Base-by-base conservation (phyloP, 257 asterid genomes). In the Henckelia pumila region DNA sequence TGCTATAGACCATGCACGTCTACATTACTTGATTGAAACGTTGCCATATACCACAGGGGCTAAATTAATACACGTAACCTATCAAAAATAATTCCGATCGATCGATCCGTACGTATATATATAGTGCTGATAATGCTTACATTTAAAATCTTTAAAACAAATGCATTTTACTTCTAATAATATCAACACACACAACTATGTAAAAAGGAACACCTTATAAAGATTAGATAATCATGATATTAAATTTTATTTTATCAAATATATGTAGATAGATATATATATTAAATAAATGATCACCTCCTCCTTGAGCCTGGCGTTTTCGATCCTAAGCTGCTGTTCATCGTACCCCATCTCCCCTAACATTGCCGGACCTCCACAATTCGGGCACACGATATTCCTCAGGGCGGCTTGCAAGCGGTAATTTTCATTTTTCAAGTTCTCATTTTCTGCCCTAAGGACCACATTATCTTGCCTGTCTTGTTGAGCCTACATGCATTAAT, bases 231-330 rank as follows among this genome's bases (percentile, higher is more conserved):
- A n/a, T n/a, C n/a, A 30, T 0, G 35, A 30, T 7, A n/a, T 53
- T 53, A 55, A 55, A 3, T 19, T 53, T 23, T 19, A n/a, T 16
- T 16, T 5, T 50, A 17, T 50, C 3, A 2, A 0, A 17, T 16
- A 1, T 9, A 20, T 29, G 11, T 7, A 1, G 30, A 28, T 3
- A 7, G 3, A 26, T 4, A 4, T 4, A 26, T 4, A 26, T 26
- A 26, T 26, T 1, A 26, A 1, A 26, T 30, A 30, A 6, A 30
- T 30, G 0, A 1, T 0, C 52, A 87, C 99, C 96, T 93, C 97
- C 62, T 88, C 97, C 74, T 90, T 93, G 75, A 93, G 97, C 59
- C 97, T 88, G 8, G 94, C 95, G 73, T 93, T 93, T 79, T 93
- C 99, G 1, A 93, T 81, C 0, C 97, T 90, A 0, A 93, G 79